Percentiles rank a stretch among this genome's conserved stretches.
These are phyloP conservation scores for Fraxinus pennsylvanica DNA, from an alignment of 257 asterid species.

Conservation along the genomic window DNA sequence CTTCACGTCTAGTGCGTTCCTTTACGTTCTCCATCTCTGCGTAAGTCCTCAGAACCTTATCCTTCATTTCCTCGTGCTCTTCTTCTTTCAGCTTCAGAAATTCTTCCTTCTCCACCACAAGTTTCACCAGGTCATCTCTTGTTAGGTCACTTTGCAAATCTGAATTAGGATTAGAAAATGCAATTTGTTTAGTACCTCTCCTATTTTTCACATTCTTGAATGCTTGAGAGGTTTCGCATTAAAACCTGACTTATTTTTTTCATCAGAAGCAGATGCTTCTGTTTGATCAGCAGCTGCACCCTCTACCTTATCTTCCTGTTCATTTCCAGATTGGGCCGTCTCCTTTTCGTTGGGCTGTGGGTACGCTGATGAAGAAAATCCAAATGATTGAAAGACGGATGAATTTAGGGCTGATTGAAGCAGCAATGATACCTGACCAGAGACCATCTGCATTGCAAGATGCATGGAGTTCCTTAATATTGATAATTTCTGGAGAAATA, in stretches of 20 bases:
- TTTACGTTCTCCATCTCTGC: slow-evolving; percentile 87
- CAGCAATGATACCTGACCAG: slow-evolving; percentile 38
- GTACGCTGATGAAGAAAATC: slow-evolving; percentile 65
- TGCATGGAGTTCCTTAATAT: slow-evolving; percentile 14
- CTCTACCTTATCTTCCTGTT: slow-evolving; percentile 31
- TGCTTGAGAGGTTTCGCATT: slow-evolving; percentile 24
- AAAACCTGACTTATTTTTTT: slow-evolving; percentile 62
- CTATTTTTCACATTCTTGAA: slow-evolving; percentile 22
- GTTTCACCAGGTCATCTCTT: slow-evolving; percentile 72
- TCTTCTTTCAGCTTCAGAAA: slow-evolving; percentile 48
- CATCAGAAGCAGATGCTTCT: slow-evolving; percentile 44
- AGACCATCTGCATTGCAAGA: slow-evolving; percentile 40
- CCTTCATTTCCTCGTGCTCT: slow-evolving; percentile 64
- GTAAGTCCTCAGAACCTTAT: slow-evolving; percentile 61
- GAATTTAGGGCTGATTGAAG: slow-evolving; percentile 37
- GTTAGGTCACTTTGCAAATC: slow-evolving; percentile 63
- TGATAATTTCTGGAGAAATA: neutral
- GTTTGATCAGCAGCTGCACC: slow-evolving; percentile 31
- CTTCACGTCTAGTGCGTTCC: slow-evolving; percentile 77
- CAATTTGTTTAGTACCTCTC: slow-evolving; percentile 35
- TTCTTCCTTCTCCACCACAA: slow-evolving; percentile 67
- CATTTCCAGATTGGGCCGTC: slow-evolving; percentile 39
- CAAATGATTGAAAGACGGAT: slow-evolving; percentile 42
- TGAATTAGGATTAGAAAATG: slow-evolving; percentile 51
- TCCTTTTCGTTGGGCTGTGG: slow-evolving; percentile 52